Conservation (phyloP, 129 eudicot genomes). For the Pulicaria dysenterica region DNA sequence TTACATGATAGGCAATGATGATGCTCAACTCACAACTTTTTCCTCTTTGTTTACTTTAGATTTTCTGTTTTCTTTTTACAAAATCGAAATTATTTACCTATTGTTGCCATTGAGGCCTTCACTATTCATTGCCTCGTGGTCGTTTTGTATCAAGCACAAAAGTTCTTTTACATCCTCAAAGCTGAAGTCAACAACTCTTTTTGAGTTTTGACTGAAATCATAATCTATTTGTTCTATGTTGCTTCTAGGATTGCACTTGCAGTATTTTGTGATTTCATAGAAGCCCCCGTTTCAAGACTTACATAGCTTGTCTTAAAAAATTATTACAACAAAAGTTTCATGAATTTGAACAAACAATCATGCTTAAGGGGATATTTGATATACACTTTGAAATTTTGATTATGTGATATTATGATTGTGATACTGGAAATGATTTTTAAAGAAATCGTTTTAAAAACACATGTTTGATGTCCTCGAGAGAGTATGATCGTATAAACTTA, state of each 20-base stretch:
- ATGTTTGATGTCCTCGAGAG: neutral
- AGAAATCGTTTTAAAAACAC: neutral
- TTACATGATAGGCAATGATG: too few relatives aligned
- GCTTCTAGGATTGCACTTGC: slow-evolving; percentile 45
- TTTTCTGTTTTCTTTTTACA: too few relatives aligned
- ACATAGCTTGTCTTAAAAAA: slow-evolving; percentile 66
- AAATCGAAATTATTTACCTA: too few relatives aligned
- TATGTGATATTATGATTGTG: too few relatives aligned
- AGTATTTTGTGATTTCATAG: slow-evolving; percentile 58
- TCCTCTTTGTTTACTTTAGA: too few relatives aligned
- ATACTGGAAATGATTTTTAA: neutral
- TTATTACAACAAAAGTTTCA: slow-evolving; percentile 13
- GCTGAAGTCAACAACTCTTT: slow-evolving; percentile 72
- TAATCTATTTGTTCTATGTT: slow-evolving; percentile 57
- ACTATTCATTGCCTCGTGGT: slow-evolving; percentile 55
- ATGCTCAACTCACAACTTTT: too few relatives aligned
- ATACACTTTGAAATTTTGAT: too few relatives aligned
- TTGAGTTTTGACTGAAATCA: slow-evolving; percentile 54
- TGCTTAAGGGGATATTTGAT: neutral
- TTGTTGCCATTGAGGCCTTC: slow-evolving; percentile 46
- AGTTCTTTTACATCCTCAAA: slow-evolving; percentile 77
- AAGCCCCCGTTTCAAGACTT: slow-evolving; percentile 86
- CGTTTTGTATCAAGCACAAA: slow-evolving; percentile 55
- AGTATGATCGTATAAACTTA: slow-evolving; percentile 53
- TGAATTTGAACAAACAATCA: neutral